Base-by-base conservation (phyloP, 257 asterid genomes). In the Ocimum tenuiflorum region DNA sequence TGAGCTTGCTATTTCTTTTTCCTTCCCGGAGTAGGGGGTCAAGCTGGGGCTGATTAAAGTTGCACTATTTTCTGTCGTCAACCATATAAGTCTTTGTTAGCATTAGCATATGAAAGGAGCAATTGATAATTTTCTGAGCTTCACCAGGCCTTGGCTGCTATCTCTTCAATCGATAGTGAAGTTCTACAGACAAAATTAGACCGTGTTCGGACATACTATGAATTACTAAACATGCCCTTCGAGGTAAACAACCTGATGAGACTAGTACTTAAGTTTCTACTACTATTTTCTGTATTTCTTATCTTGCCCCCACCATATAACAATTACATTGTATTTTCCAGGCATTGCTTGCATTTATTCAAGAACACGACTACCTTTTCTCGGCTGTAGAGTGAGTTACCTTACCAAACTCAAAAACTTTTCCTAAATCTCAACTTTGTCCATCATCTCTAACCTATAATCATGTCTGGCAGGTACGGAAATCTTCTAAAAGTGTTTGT, bases 171-270 rank as follows among this genome's bases (percentile, higher is more conserved):
- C 31, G 91, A 90, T 46, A 74, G 87, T 73, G 97, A 88, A 81
- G 87, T 82, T 53, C 89, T 90, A 63, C 95, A 81, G 73, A 81
- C 74, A 80, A 88, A 83, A 77, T 78, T 94, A 60, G 99, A 94
- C 73, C 95, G 79, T 68, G 95, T 94, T 47, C 84, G 97, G 14
- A 88, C 96, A 35, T 94, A 86, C 75, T 94, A 86, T 76, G 99
- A 90, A 81, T 83, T 94, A 14, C 65, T 94, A 67, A 94, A 94
- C 80, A 82, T 94, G 95, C 99, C 99, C 43, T 88, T 90, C 66
- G 99, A 94, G 95, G 99, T 90, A 82, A 85, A 61, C 41, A 54
- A 55, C 72, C 68, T 47, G 31, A 48, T 47, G 31, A 48, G 27
- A 63, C 47, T 56, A 12, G 29, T 15, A 52, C 45, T 52, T 65